phyloP scores from a whole-genome alignment of 2,329 filamentous ascomycete genomes.

The Clonostachys rhizophaga region DNA sequence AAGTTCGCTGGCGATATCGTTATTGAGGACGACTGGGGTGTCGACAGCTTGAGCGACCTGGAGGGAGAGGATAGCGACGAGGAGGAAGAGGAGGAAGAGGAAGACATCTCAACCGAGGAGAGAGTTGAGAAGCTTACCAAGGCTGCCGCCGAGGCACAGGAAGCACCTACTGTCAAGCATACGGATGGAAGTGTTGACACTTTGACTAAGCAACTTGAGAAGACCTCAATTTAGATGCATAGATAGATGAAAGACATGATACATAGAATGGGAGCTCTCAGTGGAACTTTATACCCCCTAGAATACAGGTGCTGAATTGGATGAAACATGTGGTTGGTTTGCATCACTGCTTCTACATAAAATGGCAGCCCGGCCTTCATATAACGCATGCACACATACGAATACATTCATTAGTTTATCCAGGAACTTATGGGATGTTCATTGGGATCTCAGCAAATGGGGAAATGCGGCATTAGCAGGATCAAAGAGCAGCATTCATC shows the following conservation, averaged over 20 bases:
- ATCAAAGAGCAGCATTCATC: too few relatives aligned
- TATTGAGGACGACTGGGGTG: constrained; percentile 75
- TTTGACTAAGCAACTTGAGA: constrained; percentile 69
- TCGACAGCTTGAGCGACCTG: constrained; percentile 83
- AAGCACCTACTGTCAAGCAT: constrained; percentile 65
- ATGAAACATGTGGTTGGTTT: too few relatives aligned
- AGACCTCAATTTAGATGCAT: constrained; percentile 52
- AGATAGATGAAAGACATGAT: constrained; percentile 17
- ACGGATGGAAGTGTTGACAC: constrained; percentile 78
- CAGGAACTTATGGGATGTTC: too few relatives aligned
- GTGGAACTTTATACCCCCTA: constrained; percentile 1
- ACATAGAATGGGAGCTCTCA: constrained; percentile 1
- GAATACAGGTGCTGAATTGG: neutral
- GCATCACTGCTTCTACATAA: too few relatives aligned
- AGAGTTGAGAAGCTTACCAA: constrained; percentile 65
- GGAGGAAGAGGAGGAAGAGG: constrained; percentile 63
- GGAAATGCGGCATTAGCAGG: too few relatives aligned
- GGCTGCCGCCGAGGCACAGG: constrained; percentile 67
- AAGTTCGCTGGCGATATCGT: constrained; percentile 60
- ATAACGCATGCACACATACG: too few relatives aligned
- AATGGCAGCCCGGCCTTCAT: too few relatives aligned
- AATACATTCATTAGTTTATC: too few relatives aligned
- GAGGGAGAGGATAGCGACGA: constrained; percentile 70
- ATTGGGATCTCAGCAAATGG: too few relatives aligned
- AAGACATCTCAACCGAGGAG: constrained; percentile 57